Percentiles rank a stretch among this genome's conserved stretches.
These are phyloP conservation scores for Fagopyrum esculentum DNA, from an alignment of 148 eudicot genomes.

Conservation along the genomic window DNA sequence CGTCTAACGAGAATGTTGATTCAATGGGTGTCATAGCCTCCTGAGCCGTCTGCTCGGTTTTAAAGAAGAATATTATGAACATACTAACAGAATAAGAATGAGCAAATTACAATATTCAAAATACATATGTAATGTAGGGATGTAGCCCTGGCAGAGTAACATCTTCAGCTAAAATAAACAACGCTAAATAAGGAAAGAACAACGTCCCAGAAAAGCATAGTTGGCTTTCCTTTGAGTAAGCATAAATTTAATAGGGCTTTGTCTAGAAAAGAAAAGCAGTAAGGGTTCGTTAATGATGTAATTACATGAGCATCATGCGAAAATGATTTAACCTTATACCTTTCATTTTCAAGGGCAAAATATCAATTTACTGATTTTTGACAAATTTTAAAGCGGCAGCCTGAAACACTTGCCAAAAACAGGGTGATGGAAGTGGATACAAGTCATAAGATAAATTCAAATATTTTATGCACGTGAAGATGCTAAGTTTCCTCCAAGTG, in stretches of 20 bases:
- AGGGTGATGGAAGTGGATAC: not conserved
- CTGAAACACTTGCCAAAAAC: not conserved
- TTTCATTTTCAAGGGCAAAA: not conserved
- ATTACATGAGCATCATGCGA: not conserved
- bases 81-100: conserved; percentile 13
- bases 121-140: not conserved
- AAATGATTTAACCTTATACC: not conserved
- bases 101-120: not conserved
- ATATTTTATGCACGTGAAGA: not conserved
- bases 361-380: not conserved
- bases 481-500: not conserved
- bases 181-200: not conserved
- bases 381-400: not conserved
- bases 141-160: not conserved
- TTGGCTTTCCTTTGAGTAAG: not conserved
- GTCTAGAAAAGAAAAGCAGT: not conserved
- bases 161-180: not conserved
- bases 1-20: conserved; percentile 90
- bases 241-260: not conserved
- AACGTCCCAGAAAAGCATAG: not conserved
- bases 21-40: conserved; percentile 99
- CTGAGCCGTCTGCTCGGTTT: conserved; percentile 67
- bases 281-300: not conserved
- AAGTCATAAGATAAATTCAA: not conserved
- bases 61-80: not conserved